Base-by-base conservation (phyloP, 192 early-diverging fungal species). In the Podochytrium sp. region DNA sequence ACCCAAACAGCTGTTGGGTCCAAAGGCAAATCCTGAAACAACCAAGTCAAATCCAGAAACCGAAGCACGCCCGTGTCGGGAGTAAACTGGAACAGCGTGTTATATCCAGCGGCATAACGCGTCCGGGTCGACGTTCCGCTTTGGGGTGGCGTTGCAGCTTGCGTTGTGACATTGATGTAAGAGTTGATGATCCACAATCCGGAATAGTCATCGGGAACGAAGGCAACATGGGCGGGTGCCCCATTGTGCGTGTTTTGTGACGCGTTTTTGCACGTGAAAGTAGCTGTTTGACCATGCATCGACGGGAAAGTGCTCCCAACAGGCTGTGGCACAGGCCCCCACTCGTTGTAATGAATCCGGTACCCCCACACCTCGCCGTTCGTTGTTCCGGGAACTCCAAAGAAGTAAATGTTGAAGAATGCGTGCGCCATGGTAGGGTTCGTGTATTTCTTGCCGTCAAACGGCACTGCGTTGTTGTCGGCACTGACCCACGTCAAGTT, bases 361-460 rank as follows among this genome's bases (percentile, higher is more conserved):
- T 52, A 73, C 6, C 59, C 71, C 57, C 41, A 63, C 10, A 73
- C 71, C 38, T 73, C 71, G 2, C 71, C 71, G 18, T 6, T 29
- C 20, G 23, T 47, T 41, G 60, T 43, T 35, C 40, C 38, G 7
- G 71, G 71, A 2, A 52, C 60, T 29, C 71, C 71, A 62, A 73
- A 73, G 34, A 73, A 73, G 71, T 73, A 73, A 67, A 73, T 62
- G 35, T 43, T 61, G 25, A 73, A 58, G 29, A 25, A 73, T 35
- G 52, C 71, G 14, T 73, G 71, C 1, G 52, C 71, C 38, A 73
- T 62, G n/a, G 58, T 63, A 5, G 65, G 65, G 12, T 43, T 4
- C 56, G 32, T 43, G 71, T 73, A 73, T 4, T 59, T 63, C 7
- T 18, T 12, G 5, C 20, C 35, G 23, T 33, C 25, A 4, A 52